Percentiles rank a stretch among this genome's conserved stretches.
These are phyloP conservation scores for Abrus precatorius DNA, from an alignment of 306 rosid genomes.

Conservation along the genomic window DNA sequence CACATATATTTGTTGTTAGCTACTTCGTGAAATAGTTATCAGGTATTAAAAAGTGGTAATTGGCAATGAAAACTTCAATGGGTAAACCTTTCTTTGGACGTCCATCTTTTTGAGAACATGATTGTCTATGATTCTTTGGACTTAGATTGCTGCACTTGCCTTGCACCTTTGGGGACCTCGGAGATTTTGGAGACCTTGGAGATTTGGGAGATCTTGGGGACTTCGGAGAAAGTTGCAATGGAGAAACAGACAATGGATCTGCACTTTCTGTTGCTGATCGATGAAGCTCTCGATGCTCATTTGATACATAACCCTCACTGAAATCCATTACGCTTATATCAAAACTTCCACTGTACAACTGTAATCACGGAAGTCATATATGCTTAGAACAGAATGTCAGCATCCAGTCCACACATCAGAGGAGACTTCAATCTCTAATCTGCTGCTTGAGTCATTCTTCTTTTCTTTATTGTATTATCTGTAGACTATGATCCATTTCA, in stretches of 20 bases:
- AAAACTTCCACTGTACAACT: conserved; percentile 34
- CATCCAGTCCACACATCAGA: neutral
- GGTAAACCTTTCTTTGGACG: conserved; percentile 66
- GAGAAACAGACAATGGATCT: conserved; percentile 60
- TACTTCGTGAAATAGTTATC: conserved; percentile 11
- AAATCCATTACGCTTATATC: conserved; percentile 59
- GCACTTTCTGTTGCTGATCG: conserved; percentile 59
- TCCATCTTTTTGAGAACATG: conserved; percentile 60
- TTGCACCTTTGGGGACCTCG: conserved; percentile 56
- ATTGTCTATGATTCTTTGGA: conserved; percentile 48
- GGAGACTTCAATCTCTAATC: conserved; percentile 41
- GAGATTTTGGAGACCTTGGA: conserved; percentile 58
- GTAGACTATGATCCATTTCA: conserved; percentile 14
- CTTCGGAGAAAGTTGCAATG: conserved; percentile 56
- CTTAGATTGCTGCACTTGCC: conserved; percentile 51
- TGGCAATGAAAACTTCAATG: conserved; percentile 6
- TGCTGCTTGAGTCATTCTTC: conserved; percentile 35
- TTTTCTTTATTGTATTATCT: neutral
- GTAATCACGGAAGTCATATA: conserved; percentile 29
- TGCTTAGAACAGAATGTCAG: conserved; percentile 32
- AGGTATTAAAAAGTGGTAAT: neutral
- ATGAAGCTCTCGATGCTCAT: conserved; percentile 60
- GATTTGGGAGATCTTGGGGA: conserved; percentile 58
- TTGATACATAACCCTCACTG: conserved; percentile 57
- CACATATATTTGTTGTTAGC: conserved; percentile 7